A percentile compares a stretch with the other conserved stretches of the same genome.
phyloP scores from a whole-genome alignment of 495 filamentous ascomycete species.

The Tuber microsphaerosporum region DNA sequence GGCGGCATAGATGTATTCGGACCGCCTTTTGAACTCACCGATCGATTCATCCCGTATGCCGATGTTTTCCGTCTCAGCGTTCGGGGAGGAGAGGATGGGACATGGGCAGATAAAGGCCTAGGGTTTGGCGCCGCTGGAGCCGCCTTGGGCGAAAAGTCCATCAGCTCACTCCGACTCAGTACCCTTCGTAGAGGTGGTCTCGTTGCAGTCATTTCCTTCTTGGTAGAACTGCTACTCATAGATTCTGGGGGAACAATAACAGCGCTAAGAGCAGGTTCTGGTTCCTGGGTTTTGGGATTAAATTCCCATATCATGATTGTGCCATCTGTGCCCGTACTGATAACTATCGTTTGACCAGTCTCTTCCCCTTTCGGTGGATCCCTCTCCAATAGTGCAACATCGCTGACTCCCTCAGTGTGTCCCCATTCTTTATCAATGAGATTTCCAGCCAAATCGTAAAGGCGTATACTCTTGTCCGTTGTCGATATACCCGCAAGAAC shows the following conservation, averaged over 20 bases:
- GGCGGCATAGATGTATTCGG: constrained; percentile 43
- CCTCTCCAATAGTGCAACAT: constrained; percentile 62
- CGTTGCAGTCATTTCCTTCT: constrained; percentile 48
- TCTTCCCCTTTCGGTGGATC: constrained; percentile 44
- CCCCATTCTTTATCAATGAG: constrained; percentile 86
- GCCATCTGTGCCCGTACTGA: constrained; percentile 74
- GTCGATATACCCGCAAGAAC: constrained; percentile 77
- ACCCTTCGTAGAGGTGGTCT: constrained; percentile 65
- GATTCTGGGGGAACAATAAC: constrained; percentile 6
- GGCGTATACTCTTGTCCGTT: constrained; percentile 85
- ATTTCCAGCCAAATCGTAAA: constrained; percentile 71
- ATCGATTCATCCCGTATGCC: constrained; percentile 42
- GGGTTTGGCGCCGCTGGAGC: constrained; percentile 45
- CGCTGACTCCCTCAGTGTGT: constrained; percentile 85
- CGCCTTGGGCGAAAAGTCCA: constrained; percentile 52
- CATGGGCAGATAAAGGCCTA: constrained; percentile 49
- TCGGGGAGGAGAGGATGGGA: constrained; percentile 58
- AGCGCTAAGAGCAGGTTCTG: constrained; percentile 33
- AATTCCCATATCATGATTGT: constrained; percentile 76
- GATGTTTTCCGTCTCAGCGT: constrained; percentile 52
- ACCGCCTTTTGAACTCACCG: constrained; percentile 25
- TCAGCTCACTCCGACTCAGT: constrained; percentile 67
- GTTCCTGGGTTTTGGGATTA: constrained; percentile 38
- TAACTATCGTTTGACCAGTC: constrained; percentile 48
- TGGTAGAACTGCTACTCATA: constrained; percentile 43